Percentiles rank a stretch among this genome's conserved stretches.
These are phyloP conservation scores for Pythium sp. DNA, from an alignment of 352 stramenopile genomes.

Conservation along the genomic window DNA sequence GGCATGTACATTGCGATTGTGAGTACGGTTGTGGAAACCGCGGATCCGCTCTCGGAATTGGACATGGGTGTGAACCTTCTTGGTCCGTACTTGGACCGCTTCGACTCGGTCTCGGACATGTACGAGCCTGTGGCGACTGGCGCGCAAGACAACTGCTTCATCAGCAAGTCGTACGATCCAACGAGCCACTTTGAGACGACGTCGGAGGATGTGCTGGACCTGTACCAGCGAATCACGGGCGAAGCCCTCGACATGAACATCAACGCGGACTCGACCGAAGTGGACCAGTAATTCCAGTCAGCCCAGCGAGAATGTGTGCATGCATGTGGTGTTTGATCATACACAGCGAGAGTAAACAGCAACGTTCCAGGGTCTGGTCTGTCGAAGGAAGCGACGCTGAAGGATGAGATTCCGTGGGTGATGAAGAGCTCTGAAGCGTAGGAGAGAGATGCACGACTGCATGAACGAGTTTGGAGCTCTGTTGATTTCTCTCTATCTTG, in stretches of 20 bases:
- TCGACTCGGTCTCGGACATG: conserved; percentile 95
- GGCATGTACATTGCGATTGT: conserved; percentile 99
- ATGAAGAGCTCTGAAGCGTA: background rate
- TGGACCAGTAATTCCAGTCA: conserved; percentile 79
- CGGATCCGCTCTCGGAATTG: conserved; percentile 94
- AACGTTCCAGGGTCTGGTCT: background rate
- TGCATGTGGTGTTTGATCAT: background rate
- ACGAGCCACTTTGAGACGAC: conserved; percentile 98
- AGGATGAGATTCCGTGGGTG: background rate
- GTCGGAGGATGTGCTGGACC: conserved; percentile 94
- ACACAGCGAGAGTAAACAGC: background rate
- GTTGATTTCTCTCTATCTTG: conserved; percentile 4
- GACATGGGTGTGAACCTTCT: conserved; percentile 94
- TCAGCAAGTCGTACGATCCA: conserved; percentile 92
- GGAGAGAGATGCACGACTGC: background rate
- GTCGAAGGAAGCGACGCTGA: background rate
- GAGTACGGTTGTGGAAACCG: conserved; percentile 97
- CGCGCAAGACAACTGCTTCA: conserved; percentile 95
- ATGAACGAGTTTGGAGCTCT: background rate
- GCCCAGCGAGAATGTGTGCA: background rate
- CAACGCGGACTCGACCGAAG: conserved; percentile 94
- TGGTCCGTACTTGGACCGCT: conserved; percentile 95
- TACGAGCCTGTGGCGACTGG: conserved; percentile 93
- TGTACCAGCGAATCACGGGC: conserved; percentile 98
- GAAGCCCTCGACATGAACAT: conserved; percentile 98